Base-by-base conservation (phyloP, 2,329 filamentous ascomycete species). In the Pseudogymnoascus sp. region DNA sequence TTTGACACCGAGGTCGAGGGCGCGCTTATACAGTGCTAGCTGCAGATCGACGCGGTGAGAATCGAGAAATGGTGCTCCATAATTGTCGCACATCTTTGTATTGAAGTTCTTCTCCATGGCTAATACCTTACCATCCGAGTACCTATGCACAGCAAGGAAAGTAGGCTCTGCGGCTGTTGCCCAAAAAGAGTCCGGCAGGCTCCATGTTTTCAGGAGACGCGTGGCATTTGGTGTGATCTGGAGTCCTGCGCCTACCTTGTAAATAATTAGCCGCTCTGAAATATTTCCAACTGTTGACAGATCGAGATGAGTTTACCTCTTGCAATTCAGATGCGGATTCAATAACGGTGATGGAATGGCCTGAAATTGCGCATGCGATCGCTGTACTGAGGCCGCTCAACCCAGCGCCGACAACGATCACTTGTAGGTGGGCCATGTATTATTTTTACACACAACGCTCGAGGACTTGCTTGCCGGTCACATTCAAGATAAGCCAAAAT, bases 331-430 rank as follows among this genome's bases (percentile, higher is more conserved):
- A 69, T 1, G 76, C 74, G 0, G 76, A 69, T 61, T 80, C 78
- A 6, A 77, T 74, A 6, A 80, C 70, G 4, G 70, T 72, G 14
- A 79, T 77, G 14, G 68, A 65, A 62, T 79, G 77, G 2, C 70
- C 70, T 7, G 69, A 67, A 29, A 71, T 64, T 11, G 66, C 41
- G 31, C 67, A 64, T 6, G 69, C 64, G 14, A 72, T 71, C 43
- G 70, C 69, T 16, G 77, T 75, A 14, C 77, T 74, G 7, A 85
- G 74, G 4, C 82, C 82, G 23, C 80, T 80, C 19, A 84, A 74
- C 5, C 82, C 82, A 8, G 81, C 82, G n/a, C 82, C 82, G 19
- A 83, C 77, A 26, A 84, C 72, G 21, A 83, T 74, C 26, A 83
- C 63, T 67, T 69, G 55, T 14, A 49, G 43, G 23, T 26, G 43